Evolutionary conservation across 768 basidiomycete genomes (phyloP), one percentile per base, ranked within the genome.

Genomic region (Lentinula sp.): DNA sequence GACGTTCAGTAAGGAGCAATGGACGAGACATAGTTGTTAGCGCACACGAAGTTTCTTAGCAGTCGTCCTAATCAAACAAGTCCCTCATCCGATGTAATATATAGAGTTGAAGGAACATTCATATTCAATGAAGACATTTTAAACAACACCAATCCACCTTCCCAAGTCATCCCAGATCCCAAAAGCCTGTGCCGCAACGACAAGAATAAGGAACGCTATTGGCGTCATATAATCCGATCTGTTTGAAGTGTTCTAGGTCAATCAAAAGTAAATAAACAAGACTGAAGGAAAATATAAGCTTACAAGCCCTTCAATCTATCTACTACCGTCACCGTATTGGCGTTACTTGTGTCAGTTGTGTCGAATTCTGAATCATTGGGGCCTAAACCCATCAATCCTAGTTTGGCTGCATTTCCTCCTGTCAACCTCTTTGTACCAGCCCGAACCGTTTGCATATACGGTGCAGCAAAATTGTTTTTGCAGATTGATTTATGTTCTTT

Each of bases 11-110:
- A 33, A 80, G 90, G 54, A 65, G 82, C 28, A 90, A 90, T 61
- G 90, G 90, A 23, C 80, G 87, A 61, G 86, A 89, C 66, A 85
- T 90, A 67, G 77, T 90, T 45, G 86, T 91, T 62, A 81, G 79
- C 63, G 79, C 83, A 28, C 78, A 83, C 62, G 83, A 83, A 64
- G 85, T 84, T 42, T 76, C 83, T 69, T 85, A 76, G 46, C 16
- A n/a, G 8, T 7, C 23, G 32, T 1, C 37, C 7, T 13, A 8
- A 39, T 13, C 37, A 39, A 3, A 39, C 13, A 39, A 28, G 28
- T 28, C 1, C 28, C 28, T 28, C 28, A 28, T 28, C 4, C 13
- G 42, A 43, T 43, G 42, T 43, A 18, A 43, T n/a, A 43, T 43
- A n/a, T 43, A 39, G 7, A 13, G 7, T 9, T 39, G 9, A 2